Base-by-base conservation (phyloP, 257 asterid species). In the Knoxia roxburghii region DNA sequence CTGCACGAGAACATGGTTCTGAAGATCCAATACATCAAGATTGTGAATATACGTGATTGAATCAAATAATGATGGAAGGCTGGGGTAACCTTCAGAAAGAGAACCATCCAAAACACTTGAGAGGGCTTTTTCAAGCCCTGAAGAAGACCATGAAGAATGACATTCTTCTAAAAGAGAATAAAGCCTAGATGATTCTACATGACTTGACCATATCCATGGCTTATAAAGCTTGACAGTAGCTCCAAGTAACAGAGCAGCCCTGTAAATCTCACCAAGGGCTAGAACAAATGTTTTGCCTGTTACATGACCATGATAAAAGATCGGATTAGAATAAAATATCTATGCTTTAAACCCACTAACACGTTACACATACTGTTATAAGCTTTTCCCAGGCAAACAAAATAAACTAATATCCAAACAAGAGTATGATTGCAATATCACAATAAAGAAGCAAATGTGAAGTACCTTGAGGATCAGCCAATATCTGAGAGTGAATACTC, bases 251-350 rank as follows among this genome's bases (percentile, higher is more conserved):
- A 83, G 75, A 41, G 85, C 86, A 73, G 79, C 96, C 87, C 86
- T 83, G 78, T 90, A 90, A 70, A 90, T 83, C 87, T 88, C 95
- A 65, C 88, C 94, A 30, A 90, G 85, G 70, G 88, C 88, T 45
- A 74, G 68, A 64, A 90, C 56, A 75, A 81, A 88, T 56, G 60
- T 71, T 77, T 72, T 83, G 64, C 95, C 97, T 90, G 89, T 75
- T 24, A 67, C 12, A 46, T 48, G 39, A 49, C 21, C 59, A 48
- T 3, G 11, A 29, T 33, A 23, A 7, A 20, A 49, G 29, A 29
- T 65, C 13, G 69, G 14, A 59, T 8, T 24, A 21, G 30, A 35
- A 7, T 46, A 48, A 37, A 5, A 6, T 1, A 17, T 6, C 17
- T 21, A 29, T 12, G n/a, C 17, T n/a, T 9, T 37, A 20, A 24